Evolutionary conservation across 176 grass and related monocot genomes (phyloP).

Genomic region (Alloteropsis semialata): DNA sequence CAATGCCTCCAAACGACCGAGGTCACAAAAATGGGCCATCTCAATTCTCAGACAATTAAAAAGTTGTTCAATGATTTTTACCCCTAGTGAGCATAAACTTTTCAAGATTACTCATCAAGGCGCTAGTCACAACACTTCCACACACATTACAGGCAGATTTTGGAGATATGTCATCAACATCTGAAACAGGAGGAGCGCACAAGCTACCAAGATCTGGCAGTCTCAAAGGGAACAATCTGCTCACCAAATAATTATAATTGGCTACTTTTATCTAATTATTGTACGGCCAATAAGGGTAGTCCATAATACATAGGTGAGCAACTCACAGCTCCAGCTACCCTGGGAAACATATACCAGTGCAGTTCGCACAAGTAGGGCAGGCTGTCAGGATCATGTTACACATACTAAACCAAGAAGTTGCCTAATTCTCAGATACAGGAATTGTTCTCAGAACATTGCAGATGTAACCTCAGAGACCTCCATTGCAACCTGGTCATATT

Average conservation of each 20-base stretch:
- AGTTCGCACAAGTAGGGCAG: not conserved
- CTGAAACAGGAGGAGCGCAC: not conserved
- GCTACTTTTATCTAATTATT: constrained; percentile 16
- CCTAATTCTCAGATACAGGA: not conserved
- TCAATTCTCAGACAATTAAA: not conserved
- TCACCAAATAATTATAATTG: not conserved
- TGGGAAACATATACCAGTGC: not conserved
- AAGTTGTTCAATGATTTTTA: not conserved
- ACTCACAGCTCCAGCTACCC: not conserved
- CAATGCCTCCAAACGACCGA: not conserved
- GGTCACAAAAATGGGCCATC: not conserved
- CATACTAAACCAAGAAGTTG: not conserved
- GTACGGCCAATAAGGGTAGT: not conserved
- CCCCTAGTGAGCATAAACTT: not conserved
- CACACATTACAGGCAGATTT: not conserved
- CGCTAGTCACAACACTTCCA: not conserved
- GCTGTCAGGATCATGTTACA: constrained; percentile 6
- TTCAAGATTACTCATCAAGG: not conserved
- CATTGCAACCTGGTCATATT: constrained; percentile 58
- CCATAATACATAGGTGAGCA: not conserved
- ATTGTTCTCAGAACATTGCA: constrained; percentile 54
- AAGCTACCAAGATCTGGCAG: not conserved
- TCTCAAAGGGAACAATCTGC: not conserved
- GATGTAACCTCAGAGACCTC: constrained; percentile 59
- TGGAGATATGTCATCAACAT: not conserved